phyloP scores from a whole-genome alignment of 768 basidiomycete species.

The Trametes punicea region DNA sequence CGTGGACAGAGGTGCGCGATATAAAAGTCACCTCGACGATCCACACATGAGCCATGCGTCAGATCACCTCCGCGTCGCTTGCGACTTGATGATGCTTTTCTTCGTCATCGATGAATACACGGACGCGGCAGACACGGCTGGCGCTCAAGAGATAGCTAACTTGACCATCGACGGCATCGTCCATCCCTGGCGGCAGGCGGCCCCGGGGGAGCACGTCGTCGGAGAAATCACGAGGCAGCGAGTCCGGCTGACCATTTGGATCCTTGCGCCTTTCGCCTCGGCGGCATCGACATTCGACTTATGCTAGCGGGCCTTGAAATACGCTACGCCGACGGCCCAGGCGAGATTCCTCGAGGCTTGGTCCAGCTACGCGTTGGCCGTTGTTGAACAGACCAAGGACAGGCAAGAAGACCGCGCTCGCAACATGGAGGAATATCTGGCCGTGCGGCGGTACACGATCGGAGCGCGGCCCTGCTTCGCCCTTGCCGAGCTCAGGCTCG shows the following conservation, averaged over 20 bases:
- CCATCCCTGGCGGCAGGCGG: conserved; percentile 23
- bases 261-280: too few relatives aligned
- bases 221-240: conserved; percentile 27
- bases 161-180: conserved; percentile 26
- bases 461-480: conserved; percentile 26
- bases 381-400: conserved; percentile 27
- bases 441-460: conserved; percentile 24
- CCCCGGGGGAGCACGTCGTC: conserved; percentile 19
- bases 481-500: conserved; percentile 41
- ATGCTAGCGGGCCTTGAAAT: conserved; percentile 7
- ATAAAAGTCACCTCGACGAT: too few relatives aligned
- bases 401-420: conserved; percentile 15
- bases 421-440: conserved; percentile 25
- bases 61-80: conserved; percentile 13
- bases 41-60: too few relatives aligned
- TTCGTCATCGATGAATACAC: conserved; percentile 30
- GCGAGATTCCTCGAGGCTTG: conserved; percentile 23
- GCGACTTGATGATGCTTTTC: conserved; percentile 29
- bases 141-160: conserved; percentile 16
- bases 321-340: conserved; percentile 11
- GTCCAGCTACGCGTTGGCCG: conserved; percentile 21
- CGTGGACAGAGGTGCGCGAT: neutral
- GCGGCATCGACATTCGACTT: too few relatives aligned
- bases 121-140: conserved; percentile 13
- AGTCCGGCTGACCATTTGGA: too few relatives aligned